phyloP scores from a whole-genome alignment of 2,329 filamentous ascomycete species.

The Raffaelea deltoideospora region DNA sequence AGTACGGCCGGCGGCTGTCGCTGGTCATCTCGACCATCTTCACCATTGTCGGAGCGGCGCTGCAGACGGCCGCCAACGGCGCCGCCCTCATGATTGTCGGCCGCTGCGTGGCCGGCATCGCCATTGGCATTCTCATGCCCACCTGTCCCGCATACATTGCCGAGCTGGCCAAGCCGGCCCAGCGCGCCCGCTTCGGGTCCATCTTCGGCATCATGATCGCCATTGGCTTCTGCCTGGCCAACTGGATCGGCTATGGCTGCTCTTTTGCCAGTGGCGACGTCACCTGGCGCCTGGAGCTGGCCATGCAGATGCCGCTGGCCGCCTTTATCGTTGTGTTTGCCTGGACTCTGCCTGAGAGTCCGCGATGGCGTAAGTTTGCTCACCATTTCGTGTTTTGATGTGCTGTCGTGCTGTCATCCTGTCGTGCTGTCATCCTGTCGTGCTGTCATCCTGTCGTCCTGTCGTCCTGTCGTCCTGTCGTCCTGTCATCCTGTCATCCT shows the following conservation, averaged over 20 bases:
- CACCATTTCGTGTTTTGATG: neutral
- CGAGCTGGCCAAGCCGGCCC: slow-evolving; percentile 13
- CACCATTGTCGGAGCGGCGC: slow-evolving; percentile 10
- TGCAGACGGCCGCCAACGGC: slow-evolving; percentile 7
- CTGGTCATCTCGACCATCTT: slow-evolving; percentile 4
- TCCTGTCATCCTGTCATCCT: neutral
- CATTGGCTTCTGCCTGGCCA: slow-evolving; percentile 21
- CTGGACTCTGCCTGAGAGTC: slow-evolving; percentile 13
- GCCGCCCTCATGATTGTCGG: slow-evolving; percentile 15
- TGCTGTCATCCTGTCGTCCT: neutral
- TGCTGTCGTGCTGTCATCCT: neutral
- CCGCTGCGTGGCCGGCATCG: slow-evolving; percentile 11
- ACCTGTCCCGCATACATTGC: slow-evolving; percentile 14
- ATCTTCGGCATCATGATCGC: slow-evolving; percentile 19
- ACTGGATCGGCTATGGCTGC: slow-evolving; percentile 24
- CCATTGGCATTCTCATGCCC: slow-evolving; percentile 12
- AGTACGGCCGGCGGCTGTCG: slow-evolving; percentile 3
- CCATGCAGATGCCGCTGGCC: slow-evolving; percentile 16
- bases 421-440: neutral
- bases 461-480: neutral
- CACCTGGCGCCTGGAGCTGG: slow-evolving; percentile 20
- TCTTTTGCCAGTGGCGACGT: slow-evolving; percentile 16
- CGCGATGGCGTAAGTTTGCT: slow-evolving; percentile 10
- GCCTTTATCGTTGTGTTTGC: slow-evolving; percentile 10
- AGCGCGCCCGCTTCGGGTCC: slow-evolving; percentile 12